Evolutionary conservation across 2,329 filamentous ascomycete genomes (phyloP), one percentile per base, ranked within the genome.

Genomic region (Leptosphaerulina australis): DNA sequence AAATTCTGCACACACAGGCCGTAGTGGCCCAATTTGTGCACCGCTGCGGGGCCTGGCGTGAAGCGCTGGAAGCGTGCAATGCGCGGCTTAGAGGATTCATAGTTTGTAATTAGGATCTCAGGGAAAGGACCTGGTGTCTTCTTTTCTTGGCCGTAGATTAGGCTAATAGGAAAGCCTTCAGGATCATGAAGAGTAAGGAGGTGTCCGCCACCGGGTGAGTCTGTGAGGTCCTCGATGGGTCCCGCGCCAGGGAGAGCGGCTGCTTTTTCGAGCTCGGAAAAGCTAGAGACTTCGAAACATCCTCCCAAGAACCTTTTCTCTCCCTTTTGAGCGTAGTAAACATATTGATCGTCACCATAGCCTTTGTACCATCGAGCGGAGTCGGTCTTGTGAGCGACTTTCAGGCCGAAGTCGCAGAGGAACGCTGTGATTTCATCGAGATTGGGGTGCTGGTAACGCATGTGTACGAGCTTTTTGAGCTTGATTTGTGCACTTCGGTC

Each of bases 311-410:
- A 88, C 47, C 76, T 80, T 50, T 69, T 72, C 63, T 76, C 69
- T 1, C 79, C 76, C 39, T 74, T 72, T 50, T 77, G 75, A 37
- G 82, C 78, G 56, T 81, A 83, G 34, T 86, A 76, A 2, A 85
- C 73, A 64, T 83, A 86, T 10, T 83, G 82, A 58, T 86, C 83
- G 5, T 70, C 71, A 11, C 84, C 83, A 61, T 85, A 86, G 14
- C 84, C 84, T 30, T 82, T 79, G 67, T 80, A 85, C 73, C 82
- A 87, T 24, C 81, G 79, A 50, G 64, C 60, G 1, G 54, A 60
- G 0, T 66, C 63, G 0, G 58, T 56, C 39, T 70, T 69, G 21
- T 70, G 58, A 5, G 63, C 68, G 6, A 72, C 62, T 15, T 44
- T 66, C 68, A 73, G 70, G 25, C 70, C 70, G 40, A 72, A 72